Evolutionary conservation across 352 stramenopile species (phyloP).

Genomic region (Paralagenidium karlingii): DNA sequence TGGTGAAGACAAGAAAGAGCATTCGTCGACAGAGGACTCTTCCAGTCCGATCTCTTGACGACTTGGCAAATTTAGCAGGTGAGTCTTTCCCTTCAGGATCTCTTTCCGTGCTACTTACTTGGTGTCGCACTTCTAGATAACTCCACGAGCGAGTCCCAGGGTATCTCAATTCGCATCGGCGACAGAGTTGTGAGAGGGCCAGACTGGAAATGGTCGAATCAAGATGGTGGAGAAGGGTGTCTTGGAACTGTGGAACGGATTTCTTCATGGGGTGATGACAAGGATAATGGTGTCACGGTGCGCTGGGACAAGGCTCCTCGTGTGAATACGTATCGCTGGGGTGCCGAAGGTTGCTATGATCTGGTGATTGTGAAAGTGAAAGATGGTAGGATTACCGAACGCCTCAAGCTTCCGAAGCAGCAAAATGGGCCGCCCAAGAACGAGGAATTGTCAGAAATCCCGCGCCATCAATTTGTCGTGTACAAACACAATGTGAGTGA

Average conservation of each 20-base stretch:
- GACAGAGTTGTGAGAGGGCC: conserved; percentile 58
- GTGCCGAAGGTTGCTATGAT: conserved; percentile 63
- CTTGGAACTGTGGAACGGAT: conserved; percentile 63
- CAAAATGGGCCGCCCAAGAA: conserved; percentile 4
- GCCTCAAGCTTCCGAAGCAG: conserved; percentile 29
- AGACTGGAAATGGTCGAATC: conserved; percentile 74
- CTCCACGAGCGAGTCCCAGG: no score
- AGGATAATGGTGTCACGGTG: conserved; percentile 65
- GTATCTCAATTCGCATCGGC: conserved; percentile 43
- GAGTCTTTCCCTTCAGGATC: no score
- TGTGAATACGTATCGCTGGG: conserved; percentile 78
- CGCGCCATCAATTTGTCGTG: conserved; percentile 50
- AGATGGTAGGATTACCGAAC: conserved; percentile 23
- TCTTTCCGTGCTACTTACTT: no score
- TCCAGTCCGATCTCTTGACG: no score
- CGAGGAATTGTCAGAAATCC: conserved; percentile 9
- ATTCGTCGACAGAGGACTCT: no score
- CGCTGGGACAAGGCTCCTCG: conserved; percentile 72
- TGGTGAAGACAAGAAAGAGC: no score
- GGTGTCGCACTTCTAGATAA: no score
- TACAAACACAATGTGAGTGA: conserved; percentile 35
- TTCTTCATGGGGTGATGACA: conserved; percentile 61
- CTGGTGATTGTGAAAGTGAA: conserved; percentile 57
- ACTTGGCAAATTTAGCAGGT: no score
- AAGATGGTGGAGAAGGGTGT: conserved; percentile 51